phyloP scores from a whole-genome alignment of 139 green algal genomes.

The Chlamydomonas sphaeroides region DNA sequence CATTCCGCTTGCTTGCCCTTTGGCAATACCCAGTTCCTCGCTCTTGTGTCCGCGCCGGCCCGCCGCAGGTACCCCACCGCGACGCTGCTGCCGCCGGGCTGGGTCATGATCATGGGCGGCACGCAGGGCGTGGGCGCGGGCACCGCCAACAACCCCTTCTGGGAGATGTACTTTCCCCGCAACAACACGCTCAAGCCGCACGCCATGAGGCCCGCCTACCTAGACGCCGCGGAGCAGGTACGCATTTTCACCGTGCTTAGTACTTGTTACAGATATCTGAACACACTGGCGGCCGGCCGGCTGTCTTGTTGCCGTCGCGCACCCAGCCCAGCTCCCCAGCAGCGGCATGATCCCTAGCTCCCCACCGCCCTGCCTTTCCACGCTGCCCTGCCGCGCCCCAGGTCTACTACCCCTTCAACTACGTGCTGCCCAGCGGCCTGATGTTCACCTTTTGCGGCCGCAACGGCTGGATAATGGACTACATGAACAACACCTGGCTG shows the following conservation, averaged over 20 bases:
- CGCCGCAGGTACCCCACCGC: conserved; percentile 41
- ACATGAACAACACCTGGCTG: neutral
- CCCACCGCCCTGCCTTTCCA: too few species aligned
- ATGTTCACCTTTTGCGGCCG: conserved; percentile 47
- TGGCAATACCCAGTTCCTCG: too few species aligned
- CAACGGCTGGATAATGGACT: conserved; percentile 32
- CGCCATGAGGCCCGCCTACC: conserved; percentile 9
- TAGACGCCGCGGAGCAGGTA: conserved; percentile 36
- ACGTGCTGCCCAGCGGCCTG: conserved; percentile 38
- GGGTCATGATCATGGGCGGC: conserved; percentile 55
- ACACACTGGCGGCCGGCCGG: too few species aligned
- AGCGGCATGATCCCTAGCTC: too few species aligned
- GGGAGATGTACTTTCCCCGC: conserved; percentile 46
- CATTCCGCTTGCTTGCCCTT: too few species aligned
- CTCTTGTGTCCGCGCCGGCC: neutral
- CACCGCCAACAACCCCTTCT: conserved; percentile 45
- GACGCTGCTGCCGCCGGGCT: conserved; percentile 46
- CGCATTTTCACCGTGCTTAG: too few species aligned
- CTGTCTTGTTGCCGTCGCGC: too few species aligned
- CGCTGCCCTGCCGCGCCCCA: neutral
- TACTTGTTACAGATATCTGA: too few species aligned
- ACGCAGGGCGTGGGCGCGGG: conserved; percentile 49
- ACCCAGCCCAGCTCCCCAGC: too few species aligned
- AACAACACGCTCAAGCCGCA: neutral
- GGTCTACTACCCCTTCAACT: conserved; percentile 53